Conservation (phyloP, 2,329 filamentous ascomycete genomes). For the Cladosporium sp. region DNA sequence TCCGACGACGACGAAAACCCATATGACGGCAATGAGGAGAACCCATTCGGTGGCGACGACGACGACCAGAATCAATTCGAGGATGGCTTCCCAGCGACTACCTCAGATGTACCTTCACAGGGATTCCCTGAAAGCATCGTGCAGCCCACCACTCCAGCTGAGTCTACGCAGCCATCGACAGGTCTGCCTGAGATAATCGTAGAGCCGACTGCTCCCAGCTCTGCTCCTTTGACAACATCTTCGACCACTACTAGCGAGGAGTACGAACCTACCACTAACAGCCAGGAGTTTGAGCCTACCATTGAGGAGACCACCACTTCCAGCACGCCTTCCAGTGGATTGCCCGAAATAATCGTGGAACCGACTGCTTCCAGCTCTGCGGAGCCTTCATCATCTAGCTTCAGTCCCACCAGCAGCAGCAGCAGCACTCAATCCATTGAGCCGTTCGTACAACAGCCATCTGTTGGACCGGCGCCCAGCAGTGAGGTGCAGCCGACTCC, state of each 20-base stretch:
- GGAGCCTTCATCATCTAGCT: not conserved
- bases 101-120: not conserved
- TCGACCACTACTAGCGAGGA: conserved; percentile 3
- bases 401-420: not conserved
- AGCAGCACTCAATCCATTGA: not conserved
- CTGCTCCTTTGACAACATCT: conserved; percentile 7
- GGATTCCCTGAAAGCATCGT: not conserved
- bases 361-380: not conserved
- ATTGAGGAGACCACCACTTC: not conserved
- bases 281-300: not conserved
- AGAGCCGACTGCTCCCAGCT: conserved; percentile 7
- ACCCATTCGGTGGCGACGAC: not conserved
- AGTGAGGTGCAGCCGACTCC: conserved; percentile 1
- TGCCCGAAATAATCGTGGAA: not conserved
- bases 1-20: conserved; percentile 6
- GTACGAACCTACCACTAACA: not conserved
- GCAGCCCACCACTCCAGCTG: not conserved
- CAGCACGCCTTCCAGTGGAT: not conserved
- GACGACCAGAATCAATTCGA: not conserved
- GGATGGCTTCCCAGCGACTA: not conserved
- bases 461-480: not conserved
- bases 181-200: conserved; percentile 10
- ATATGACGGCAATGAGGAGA: not conserved
- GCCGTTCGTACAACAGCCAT: not conserved
- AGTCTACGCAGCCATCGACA: not conserved